Evolutionary conservation across 2,329 filamentous ascomycete genomes (phyloP).

Genomic region (Aspergillus sp.): DNA sequence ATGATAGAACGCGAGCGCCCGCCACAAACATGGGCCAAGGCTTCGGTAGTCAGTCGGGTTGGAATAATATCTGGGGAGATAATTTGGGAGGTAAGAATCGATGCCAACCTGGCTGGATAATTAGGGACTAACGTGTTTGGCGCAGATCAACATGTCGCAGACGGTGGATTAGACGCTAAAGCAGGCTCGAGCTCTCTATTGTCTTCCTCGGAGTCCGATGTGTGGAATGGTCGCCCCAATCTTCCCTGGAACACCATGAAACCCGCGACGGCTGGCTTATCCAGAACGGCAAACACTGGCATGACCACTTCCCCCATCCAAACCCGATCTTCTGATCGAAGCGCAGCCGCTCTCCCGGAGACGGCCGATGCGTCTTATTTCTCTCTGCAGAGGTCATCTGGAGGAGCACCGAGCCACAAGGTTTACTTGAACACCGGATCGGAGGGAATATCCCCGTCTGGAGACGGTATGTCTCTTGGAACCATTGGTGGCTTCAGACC

Average conservation of each 20-base stretch:
- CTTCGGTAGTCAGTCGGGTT: slow-evolving; percentile 44
- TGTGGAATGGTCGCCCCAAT: slow-evolving; percentile 55
- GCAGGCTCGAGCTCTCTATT: slow-evolving; percentile 70
- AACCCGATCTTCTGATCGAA: slow-evolving; percentile 50
- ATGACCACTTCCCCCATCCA: slow-evolving; percentile 60
- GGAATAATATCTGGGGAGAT: slow-evolving; percentile 56
- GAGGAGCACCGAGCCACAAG: slow-evolving; percentile 30
- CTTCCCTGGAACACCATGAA: slow-evolving; percentile 61
- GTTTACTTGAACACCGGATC: slow-evolving; percentile 33
- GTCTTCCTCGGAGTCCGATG: slow-evolving; percentile 66
- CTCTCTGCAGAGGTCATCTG: slow-evolving; percentile 43
- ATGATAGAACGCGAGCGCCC: slow-evolving; percentile 35
- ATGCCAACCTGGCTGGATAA: slow-evolving; percentile 19
- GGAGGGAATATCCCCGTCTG: slow-evolving; percentile 35
- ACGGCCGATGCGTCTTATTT: slow-evolving; percentile 50
- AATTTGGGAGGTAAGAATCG: slow-evolving; percentile 40
- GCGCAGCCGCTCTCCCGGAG: slow-evolving; percentile 40
- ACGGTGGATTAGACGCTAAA: slow-evolving; percentile 51
- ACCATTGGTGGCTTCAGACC: slow-evolving; percentile 32
- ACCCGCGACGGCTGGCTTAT: slow-evolving; percentile 43
- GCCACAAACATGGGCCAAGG: slow-evolving; percentile 43
- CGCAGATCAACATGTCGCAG: slow-evolving; percentile 28
- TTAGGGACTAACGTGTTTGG: background rate
- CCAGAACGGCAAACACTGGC: slow-evolving; percentile 46
- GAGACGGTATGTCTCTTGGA: slow-evolving; percentile 32